phyloP scores from a whole-genome alignment of 352 stramenopile species.

The Pythium phragmiticola region DNA sequence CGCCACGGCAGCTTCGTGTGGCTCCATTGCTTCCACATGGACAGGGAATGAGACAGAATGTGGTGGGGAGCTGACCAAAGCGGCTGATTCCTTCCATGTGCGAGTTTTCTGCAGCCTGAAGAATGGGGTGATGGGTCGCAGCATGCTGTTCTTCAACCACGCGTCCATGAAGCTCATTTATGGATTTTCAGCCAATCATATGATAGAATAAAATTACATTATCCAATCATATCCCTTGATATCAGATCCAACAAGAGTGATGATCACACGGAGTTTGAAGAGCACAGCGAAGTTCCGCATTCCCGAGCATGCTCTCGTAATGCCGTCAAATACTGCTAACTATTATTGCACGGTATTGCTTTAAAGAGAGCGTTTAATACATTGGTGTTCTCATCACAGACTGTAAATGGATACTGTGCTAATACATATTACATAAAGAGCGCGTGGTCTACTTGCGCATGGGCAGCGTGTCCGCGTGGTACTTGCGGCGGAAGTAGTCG shows the following conservation, averaged over 20 bases:
- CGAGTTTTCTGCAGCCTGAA: not conserved
- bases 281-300: not conserved
- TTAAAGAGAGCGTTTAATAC: too few species aligned
- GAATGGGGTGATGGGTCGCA: not conserved
- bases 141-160: not conserved
- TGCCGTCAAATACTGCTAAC: too few species aligned
- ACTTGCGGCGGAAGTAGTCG: constrained; percentile 23
- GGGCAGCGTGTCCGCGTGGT: constrained; percentile 29
- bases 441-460: constrained; percentile 20
- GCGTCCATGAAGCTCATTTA: not conserved
- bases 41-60: not conserved
- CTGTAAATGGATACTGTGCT: too few species aligned
- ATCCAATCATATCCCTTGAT: constrained; percentile 6
- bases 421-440: too few species aligned
- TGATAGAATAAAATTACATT: not conserved
- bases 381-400: too few species aligned
- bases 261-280: not conserved
- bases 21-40: constrained; percentile 20
- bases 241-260: constrained; percentile 8
- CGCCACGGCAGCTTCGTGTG: constrained; percentile 8
- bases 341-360: too few species aligned
- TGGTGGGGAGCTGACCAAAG: not conserved
- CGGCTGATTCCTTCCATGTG: not conserved
- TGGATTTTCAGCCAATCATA: constrained; percentile 13
- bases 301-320: too few species aligned